Evolutionary conservation across 352 stramenopile genomes (phyloP).

Genomic region (Globisporangium lucens): DNA sequence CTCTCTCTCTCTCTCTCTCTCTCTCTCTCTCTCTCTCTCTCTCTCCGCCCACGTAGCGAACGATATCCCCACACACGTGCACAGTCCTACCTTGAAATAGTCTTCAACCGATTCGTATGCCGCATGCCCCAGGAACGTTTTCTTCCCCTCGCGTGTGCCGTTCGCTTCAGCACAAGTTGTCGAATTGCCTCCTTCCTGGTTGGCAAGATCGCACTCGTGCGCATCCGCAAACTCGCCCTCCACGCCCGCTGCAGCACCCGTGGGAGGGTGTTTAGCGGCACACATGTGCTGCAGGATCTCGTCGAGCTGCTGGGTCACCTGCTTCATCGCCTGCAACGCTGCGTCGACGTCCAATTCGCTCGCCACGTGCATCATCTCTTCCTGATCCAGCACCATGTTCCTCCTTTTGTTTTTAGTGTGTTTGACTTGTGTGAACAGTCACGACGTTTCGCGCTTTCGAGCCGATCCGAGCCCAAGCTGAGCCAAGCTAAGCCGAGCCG

Average conservation of each 20-base stretch:
- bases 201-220: neutral
- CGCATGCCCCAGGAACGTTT: neutral
- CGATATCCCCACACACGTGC: neutral
- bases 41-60: neutral
- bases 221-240: constrained; percentile 8
- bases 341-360: neutral
- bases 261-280: neutral
- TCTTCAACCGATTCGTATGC: neutral
- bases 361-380: neutral
- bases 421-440: neutral
- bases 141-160: neutral
- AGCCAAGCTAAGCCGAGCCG: neutral
- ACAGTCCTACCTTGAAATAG: constrained; percentile 2
- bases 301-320: constrained; percentile 32
- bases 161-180: neutral
- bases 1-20: no score
- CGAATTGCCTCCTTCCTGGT: neutral
- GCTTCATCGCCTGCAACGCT: constrained; percentile 27
- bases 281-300: constrained; percentile 51
- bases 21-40: neutral
- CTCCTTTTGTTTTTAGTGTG: neutral
- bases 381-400: neutral
- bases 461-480: neutral
- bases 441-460: constrained; percentile 1
- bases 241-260: neutral